phyloP scores from a whole-genome alignment of 2,329 filamentous ascomycete genomes.

The Didymella arachidicola region DNA sequence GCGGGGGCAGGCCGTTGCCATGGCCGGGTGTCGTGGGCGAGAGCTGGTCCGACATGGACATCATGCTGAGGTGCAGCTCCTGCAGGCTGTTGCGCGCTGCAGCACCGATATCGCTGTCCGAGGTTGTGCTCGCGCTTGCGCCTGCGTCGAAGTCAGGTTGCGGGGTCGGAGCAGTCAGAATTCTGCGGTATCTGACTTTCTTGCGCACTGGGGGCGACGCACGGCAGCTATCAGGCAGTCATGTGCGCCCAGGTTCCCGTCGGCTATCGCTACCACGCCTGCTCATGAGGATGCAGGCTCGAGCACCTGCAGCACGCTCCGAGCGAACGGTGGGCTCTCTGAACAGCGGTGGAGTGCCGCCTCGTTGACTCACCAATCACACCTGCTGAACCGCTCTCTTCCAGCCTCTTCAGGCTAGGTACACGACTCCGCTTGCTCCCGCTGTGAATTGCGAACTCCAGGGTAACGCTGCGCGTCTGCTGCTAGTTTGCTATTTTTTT shows the following conservation, averaged over 20 bases:
- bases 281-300: conserved; percentile 10
- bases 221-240: conserved; percentile 19
- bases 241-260: conserved; percentile 10
- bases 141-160: conserved; percentile 18
- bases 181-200: conserved; percentile 16
- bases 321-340: conserved; percentile 18
- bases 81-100: conserved; percentile 23
- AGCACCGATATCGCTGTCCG: conserved; percentile 32
- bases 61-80: conserved; percentile 18
- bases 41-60: conserved; percentile 24
- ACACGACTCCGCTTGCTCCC: conserved; percentile 19
- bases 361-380: conserved; percentile 15
- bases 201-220: conserved; percentile 10
- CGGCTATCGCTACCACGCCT: conserved; percentile 21
- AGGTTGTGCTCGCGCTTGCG: conserved; percentile 13
- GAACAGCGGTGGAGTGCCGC: conserved; percentile 13
- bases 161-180: conserved; percentile 10
- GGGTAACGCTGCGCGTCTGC: conserved; percentile 12
- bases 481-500: conserved; percentile 19
- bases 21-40: conserved; percentile 44
- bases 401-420: conserved; percentile 21
- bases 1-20: conserved; percentile 31
- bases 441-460: conserved; percentile 17
- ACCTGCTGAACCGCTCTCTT: not conserved
- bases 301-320: conserved; percentile 29